Percentiles rank a stretch among this genome's conserved stretches.
Conservation (phyloP, 2,329 filamentous ascomycete genomes). For the Paecilomyces niveus region DNA sequence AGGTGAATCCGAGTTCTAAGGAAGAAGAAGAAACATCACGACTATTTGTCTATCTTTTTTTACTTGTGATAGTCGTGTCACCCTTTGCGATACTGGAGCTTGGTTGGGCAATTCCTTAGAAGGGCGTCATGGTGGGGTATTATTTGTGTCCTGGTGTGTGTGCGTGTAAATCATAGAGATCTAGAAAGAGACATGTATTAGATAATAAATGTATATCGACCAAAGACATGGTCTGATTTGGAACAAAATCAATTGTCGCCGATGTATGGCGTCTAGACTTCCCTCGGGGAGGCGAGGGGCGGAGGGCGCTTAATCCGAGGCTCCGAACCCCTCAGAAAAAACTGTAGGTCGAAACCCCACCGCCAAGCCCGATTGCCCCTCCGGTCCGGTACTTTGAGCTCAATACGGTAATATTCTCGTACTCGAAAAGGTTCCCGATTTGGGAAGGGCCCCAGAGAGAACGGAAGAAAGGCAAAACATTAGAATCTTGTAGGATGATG, state of each 20-base stretch:
- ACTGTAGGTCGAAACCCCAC: slow-evolving; percentile 3
- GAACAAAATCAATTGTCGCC: not conserved
- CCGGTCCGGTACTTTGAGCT: slow-evolving; percentile 8
- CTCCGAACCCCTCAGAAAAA: not conserved
- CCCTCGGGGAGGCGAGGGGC: too few relatives aligned
- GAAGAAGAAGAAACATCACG: not conserved
- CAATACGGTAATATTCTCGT: not conserved
- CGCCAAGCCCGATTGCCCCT: slow-evolving; percentile 15
- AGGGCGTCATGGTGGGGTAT: not conserved
- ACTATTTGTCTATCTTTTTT: not conserved
- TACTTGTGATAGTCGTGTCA: not conserved
- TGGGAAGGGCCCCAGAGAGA: not conserved
- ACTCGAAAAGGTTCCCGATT: not conserved
- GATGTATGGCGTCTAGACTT: not conserved
- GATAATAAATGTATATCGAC: not conserved
- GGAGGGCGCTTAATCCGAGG: not conserved
- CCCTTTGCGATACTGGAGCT: not conserved
- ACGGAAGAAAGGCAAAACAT: not conserved
- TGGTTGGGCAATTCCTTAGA: not conserved
- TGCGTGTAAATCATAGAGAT: not conserved
- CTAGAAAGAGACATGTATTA: not conserved
- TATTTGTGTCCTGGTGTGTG: not conserved
- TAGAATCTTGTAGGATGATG: not conserved
- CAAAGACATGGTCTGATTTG: too few relatives aligned
- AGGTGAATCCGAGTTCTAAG: not conserved